phyloP scores from a whole-genome alignment of 306 rosid species.

The Vachellia collinsii region DNA sequence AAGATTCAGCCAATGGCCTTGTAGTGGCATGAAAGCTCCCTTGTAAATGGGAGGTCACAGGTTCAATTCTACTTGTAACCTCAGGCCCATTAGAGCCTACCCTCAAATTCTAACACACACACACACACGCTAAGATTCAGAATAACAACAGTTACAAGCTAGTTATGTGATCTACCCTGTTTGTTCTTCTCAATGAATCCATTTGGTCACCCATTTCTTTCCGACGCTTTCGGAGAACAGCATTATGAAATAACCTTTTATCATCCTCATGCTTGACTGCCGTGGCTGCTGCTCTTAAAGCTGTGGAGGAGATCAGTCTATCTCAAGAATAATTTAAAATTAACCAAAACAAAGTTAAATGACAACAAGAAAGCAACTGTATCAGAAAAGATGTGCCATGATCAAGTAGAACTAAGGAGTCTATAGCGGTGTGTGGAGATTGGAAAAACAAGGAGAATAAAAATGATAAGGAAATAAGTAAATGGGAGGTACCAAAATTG shows the following conservation, averaged over 20 bases:
- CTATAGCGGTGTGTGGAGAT: slow-evolving; percentile 14
- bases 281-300: slow-evolving; percentile 94
- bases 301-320: slow-evolving; percentile 53
- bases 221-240: slow-evolving; percentile 88
- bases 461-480: slow-evolving; percentile 16
- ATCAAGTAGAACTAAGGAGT: slow-evolving; percentile 21
- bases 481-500: slow-evolving; percentile 68
- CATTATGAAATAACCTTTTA: slow-evolving; percentile 87
- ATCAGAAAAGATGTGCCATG: slow-evolving; percentile 16
- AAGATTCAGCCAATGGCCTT: neutral
- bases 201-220: slow-evolving; percentile 89
- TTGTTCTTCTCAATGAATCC: slow-evolving; percentile 77
- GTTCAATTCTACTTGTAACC: too few relatives aligned
- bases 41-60: too few relatives aligned
- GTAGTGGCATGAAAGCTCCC: too few relatives aligned
- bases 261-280: slow-evolving; percentile 94
- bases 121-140: neutral
- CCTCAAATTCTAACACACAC: too few relatives aligned
- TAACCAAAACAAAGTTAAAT: slow-evolving; percentile 6
- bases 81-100: too few relatives aligned
- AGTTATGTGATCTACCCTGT: slow-evolving; percentile 59
- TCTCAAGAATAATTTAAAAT: slow-evolving; percentile 14
- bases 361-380: slow-evolving; percentile 22
- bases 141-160: slow-evolving; percentile 17
- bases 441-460: slow-evolving; percentile 24